Evolutionary conservation across 768 basidiomycete species (phyloP).

Genomic region (Solioccasus polychromus): DNA sequence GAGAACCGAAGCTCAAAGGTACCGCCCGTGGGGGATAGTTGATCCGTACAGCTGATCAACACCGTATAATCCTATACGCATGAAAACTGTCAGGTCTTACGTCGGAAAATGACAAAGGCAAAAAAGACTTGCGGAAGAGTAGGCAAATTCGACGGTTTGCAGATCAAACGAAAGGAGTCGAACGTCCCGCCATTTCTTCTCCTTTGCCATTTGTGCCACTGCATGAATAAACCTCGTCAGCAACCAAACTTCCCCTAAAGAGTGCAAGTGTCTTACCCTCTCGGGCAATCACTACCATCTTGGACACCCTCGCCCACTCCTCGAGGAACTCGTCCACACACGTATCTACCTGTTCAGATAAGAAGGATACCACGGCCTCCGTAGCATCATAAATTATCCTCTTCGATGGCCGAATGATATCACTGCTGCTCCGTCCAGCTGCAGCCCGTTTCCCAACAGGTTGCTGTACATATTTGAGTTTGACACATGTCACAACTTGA

Average conservation of each 20-base stretch:
- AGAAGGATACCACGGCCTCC: constrained; percentile 85
- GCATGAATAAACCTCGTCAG: constrained; percentile 1
- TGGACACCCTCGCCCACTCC: constrained; percentile 90
- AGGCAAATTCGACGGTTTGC: constrained; percentile 88
- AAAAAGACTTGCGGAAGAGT: constrained; percentile 49
- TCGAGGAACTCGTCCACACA: constrained; percentile 90
- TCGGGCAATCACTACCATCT: constrained; percentile 90
- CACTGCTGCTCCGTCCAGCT: constrained; percentile 44
- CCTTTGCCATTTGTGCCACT: constrained; percentile 84
- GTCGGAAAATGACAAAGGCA: neutral
- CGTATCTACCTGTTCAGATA: constrained; percentile 81
- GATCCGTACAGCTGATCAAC: constrained; percentile 75
- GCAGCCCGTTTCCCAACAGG: constrained; percentile 71
- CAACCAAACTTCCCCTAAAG: neutral
- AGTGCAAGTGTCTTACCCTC: constrained; percentile 53
- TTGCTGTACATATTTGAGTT: constrained; percentile 86
- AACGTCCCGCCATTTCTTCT: constrained; percentile 69
- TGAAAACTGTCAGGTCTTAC: neutral
- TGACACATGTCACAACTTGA: constrained; percentile 85
- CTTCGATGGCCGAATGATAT: constrained; percentile 78
- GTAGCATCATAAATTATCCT: constrained; percentile 87
- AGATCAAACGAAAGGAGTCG: constrained; percentile 87
- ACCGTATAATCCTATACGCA: constrained; percentile 64
- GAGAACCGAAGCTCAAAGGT: constrained; percentile 75
- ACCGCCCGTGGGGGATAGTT: constrained; percentile 63